Conservation (phyloP, 768 basidiomycete genomes). For the Phaeotremella skinneri region DNA sequence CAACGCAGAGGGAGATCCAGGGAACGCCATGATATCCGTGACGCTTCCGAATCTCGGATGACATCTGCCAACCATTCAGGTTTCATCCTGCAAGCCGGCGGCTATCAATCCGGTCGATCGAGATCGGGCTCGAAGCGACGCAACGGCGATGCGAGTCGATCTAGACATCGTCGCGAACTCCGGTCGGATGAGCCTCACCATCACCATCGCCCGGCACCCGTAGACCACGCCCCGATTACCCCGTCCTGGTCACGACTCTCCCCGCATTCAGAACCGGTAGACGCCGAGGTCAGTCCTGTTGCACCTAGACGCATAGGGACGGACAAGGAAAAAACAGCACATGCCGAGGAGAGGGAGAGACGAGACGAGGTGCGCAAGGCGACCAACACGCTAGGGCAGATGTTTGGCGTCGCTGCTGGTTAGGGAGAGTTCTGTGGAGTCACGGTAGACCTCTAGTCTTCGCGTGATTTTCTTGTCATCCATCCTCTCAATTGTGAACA, state of each 20-base stretch:
- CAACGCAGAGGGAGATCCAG: conserved; percentile 31
- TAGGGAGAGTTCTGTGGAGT: background rate
- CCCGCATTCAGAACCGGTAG: too few species aligned
- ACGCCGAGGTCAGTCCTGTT: background rate
- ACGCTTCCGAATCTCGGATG: conserved; percentile 10
- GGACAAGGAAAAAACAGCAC: background rate
- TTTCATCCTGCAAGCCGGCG: background rate
- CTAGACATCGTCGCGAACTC: conserved; percentile 20
- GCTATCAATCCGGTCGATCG: background rate
- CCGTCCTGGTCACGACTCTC: background rate
- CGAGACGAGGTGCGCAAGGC: conserved; percentile 14
- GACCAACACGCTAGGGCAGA: conserved; percentile 17
- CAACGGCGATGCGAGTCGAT: conserved; percentile 35
- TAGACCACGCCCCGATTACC: background rate
- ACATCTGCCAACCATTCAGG: conserved; percentile 22
- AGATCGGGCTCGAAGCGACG: conserved; percentile 8
- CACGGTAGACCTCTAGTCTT: background rate
- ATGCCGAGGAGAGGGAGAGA: conserved; percentile 10
- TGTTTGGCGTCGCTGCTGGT: conserved; percentile 18
- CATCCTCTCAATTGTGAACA: too few species aligned
- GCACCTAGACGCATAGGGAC: background rate
- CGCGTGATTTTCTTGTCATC: too few species aligned
- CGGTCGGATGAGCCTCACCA: too few species aligned
- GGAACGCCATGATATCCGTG: conserved; percentile 28
- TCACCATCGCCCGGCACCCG: background rate